Percentiles rank a stretch among this genome's conserved stretches.
These are phyloP conservation scores for Ambrosiella cleistominuta DNA, from an alignment of 2,329 filamentous ascomycete species.

Conservation along the genomic window DNA sequence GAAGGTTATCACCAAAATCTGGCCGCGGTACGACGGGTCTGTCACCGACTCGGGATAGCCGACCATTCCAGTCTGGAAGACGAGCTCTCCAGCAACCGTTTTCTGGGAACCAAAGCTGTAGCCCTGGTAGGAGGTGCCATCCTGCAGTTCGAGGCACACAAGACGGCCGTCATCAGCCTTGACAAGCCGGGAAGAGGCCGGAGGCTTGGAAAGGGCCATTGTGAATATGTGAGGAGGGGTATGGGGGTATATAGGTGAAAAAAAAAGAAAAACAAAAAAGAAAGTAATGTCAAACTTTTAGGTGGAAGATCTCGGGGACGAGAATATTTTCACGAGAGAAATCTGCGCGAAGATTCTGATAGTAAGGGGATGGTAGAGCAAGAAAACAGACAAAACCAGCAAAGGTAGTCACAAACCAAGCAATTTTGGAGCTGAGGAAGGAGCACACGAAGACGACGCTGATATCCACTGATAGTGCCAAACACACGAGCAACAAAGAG, in stretches of 20 bases:
- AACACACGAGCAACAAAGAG: background rate
- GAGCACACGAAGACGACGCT: constrained; percentile 5
- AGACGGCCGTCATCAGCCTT: constrained; percentile 39
- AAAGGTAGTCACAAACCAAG: constrained; percentile 14
- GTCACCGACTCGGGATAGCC: constrained; percentile 91
- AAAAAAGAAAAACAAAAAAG: background rate
- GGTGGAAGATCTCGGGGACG: background rate
- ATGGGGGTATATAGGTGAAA: background rate
- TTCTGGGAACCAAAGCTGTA: constrained; percentile 93
- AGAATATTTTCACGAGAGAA: background rate
- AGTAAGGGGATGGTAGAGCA: constrained; percentile 7
- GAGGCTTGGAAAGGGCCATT: constrained; percentile 25
- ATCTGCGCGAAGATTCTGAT: background rate
- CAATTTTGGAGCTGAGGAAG: constrained; percentile 14
- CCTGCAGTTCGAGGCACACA: constrained; percentile 79
- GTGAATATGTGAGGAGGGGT: background rate
- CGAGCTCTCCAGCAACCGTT: constrained; percentile 88
- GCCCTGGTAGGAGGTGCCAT: constrained; percentile 80
- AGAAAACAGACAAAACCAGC: constrained; percentile 3
- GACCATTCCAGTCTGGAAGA: constrained; percentile 99
- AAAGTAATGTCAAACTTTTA: background rate
- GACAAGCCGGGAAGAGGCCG: constrained; percentile 43
- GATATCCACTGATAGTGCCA: background rate
- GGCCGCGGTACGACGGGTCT: constrained; percentile 73
- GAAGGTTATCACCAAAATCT: constrained; percentile 94